phyloP scores from a whole-genome alignment of 441 rosid species.

The Rhodomyrtus psidioides region DNA sequence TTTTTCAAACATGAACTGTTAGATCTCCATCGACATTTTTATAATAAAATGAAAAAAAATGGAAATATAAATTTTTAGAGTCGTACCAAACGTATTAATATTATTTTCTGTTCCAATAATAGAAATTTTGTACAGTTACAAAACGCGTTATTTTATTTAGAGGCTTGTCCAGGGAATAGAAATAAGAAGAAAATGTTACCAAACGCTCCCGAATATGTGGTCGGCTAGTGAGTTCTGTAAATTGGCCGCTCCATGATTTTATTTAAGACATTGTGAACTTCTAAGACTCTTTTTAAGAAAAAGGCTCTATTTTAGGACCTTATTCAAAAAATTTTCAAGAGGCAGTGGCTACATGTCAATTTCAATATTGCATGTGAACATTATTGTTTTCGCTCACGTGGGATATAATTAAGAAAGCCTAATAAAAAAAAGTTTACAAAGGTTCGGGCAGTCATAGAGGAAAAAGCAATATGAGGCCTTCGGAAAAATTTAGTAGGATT shows the following conservation, averaged over 20 bases:
- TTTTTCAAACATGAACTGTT: too few species aligned
- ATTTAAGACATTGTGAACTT: background rate
- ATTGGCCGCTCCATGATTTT: background rate
- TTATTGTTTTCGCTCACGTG: background rate
- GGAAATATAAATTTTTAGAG: too few species aligned
- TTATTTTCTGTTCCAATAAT: too few species aligned
- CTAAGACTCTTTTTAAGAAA: background rate
- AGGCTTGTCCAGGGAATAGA: too few species aligned
- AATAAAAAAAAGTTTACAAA: background rate
- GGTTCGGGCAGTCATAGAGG: background rate
- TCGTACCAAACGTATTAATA: too few species aligned
- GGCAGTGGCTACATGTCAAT: background rate
- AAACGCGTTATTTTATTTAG: too few species aligned
- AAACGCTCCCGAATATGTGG: background rate
- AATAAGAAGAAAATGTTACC: too few species aligned
- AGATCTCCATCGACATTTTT: too few species aligned
- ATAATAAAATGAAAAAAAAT: too few species aligned
- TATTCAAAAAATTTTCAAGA: background rate
- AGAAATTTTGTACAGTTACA: too few species aligned
- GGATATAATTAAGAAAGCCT: background rate
- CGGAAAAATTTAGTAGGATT: background rate
- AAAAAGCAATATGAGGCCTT: background rate
- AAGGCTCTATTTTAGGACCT: background rate
- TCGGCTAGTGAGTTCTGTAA: background rate
- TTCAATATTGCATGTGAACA: background rate